Percentiles rank a stretch among this genome's conserved stretches.
These are phyloP conservation scores for Dacryopinax primogenitus DNA, from an alignment of 768 basidiomycete species.

Conservation along the genomic window DNA sequence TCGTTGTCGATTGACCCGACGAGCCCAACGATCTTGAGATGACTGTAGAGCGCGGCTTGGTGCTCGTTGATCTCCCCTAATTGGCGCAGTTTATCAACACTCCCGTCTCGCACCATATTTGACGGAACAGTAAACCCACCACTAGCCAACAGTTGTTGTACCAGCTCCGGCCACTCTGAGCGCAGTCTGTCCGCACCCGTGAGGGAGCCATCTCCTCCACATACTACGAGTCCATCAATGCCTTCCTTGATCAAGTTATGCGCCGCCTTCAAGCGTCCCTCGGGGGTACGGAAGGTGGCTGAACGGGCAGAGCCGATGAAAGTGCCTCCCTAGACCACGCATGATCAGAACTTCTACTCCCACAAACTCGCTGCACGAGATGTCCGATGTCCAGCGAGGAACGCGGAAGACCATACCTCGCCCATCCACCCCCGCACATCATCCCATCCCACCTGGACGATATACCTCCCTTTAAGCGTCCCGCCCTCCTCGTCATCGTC, in stretches of 20 bases:
- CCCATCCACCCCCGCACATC: constrained; percentile 93
- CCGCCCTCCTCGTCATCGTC: constrained; percentile 57
- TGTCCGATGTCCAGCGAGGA: too few species aligned
- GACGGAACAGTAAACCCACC: constrained; percentile 32
- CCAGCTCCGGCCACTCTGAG: constrained; percentile 83
- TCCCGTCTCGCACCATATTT: not conserved
- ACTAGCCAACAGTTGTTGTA: constrained; percentile 50
- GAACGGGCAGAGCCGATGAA: constrained; percentile 90
- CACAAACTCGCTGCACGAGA: too few species aligned
- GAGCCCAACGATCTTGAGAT: constrained; percentile 93
- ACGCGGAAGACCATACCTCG: constrained; percentile 42
- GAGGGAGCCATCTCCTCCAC: constrained; percentile 92
- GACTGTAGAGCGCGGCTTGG: constrained; percentile 56
- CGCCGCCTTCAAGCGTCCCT: constrained; percentile 81
- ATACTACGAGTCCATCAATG: constrained; percentile 92
- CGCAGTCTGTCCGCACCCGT: constrained; percentile 93
- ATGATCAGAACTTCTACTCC: too few species aligned
- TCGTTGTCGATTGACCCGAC: constrained; percentile 99
- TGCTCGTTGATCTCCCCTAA: constrained; percentile 61
- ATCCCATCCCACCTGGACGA: constrained; percentile 94
- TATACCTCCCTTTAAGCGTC: constrained; percentile 79
- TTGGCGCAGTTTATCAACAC: not conserved
- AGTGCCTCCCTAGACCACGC: constrained; percentile 94
- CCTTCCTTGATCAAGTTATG: constrained; percentile 89
- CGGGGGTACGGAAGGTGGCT: constrained; percentile 64